A percentile compares a stretch with the other conserved stretches of the same genome.
Conservation (phyloP, 768 basidiomycete genomes). For the Rubroboletus pulcherrimus region DNA sequence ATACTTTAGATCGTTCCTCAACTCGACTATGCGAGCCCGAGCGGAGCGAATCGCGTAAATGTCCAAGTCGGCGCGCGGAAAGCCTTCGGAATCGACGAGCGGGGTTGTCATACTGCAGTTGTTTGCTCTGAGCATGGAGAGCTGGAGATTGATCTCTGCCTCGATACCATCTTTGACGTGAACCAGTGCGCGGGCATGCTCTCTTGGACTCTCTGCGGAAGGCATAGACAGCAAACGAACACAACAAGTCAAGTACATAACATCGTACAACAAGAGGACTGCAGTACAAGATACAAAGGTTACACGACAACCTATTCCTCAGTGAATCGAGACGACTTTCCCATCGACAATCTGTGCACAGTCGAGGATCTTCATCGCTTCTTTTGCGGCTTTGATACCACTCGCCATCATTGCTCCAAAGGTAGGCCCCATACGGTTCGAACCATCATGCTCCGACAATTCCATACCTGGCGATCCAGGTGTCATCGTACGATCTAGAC, state of each 20-base stretch:
- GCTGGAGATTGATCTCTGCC: constrained; percentile 59
- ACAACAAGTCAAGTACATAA: constrained; percentile 9
- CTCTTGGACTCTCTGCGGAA: constrained; percentile 43
- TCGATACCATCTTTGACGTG: constrained; percentile 70
- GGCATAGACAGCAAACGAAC: constrained; percentile 15
- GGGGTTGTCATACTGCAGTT: constrained; percentile 64
- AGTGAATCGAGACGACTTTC: constrained; percentile 42
- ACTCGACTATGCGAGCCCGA: constrained; percentile 71
- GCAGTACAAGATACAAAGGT: not conserved
- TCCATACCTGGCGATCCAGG: constrained; percentile 60
- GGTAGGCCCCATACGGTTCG: constrained; percentile 74
- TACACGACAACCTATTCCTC: not conserved
- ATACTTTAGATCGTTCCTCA: constrained; percentile 71
- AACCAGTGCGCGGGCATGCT: constrained; percentile 63
- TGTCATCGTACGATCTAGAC: not conserved
- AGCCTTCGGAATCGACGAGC: constrained; percentile 83
- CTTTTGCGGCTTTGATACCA: constrained; percentile 68
- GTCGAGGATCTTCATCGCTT: constrained; percentile 54
- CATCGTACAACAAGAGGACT: not conserved
- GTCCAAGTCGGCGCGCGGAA: constrained; percentile 84
- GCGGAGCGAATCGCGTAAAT: constrained; percentile 75
- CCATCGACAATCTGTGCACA: constrained; percentile 49
- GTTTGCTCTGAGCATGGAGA: constrained; percentile 61
- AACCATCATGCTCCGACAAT: constrained; percentile 75
- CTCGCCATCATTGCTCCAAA: constrained; percentile 80